Evolutionary conservation across 345 rosid species (phyloP).

Genomic region (Acer negundo): DNA sequence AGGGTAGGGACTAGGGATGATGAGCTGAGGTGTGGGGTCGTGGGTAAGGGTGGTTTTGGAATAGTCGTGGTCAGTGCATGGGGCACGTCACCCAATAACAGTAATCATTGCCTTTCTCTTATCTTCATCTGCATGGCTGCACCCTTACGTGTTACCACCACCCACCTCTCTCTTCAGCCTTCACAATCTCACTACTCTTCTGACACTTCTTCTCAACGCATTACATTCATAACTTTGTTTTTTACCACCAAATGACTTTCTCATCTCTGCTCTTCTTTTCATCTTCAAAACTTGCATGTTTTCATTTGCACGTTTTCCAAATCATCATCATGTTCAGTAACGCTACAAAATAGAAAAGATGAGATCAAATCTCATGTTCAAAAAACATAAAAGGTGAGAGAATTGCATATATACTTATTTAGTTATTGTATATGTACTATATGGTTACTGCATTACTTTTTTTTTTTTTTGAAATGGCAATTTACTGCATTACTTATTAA

Average conservation of each 20-base stretch:
- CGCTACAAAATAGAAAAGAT: too few species aligned
- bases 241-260: background rate
- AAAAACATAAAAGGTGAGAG: too few species aligned
- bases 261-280: too few species aligned
- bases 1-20: too few species aligned
- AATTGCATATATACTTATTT: too few species aligned
- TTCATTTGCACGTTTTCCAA: background rate
- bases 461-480: too few species aligned
- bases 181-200: slow-evolving; percentile 2
- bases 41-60: background rate
- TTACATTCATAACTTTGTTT: background rate
- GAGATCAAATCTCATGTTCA: too few species aligned
- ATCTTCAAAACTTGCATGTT: background rate
- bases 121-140: slow-evolving; percentile 11
- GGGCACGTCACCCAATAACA: slow-evolving; percentile 3
- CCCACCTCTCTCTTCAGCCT: background rate
- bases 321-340: too few species aligned
- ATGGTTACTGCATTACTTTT: too few species aligned
- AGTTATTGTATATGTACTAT: too few species aligned
- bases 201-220: slow-evolving; percentile 9
- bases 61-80: slow-evolving; percentile 22
- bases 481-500: too few species aligned
- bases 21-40: too few species aligned
- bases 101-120: slow-evolving; percentile 16
- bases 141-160: background rate